Conservation (phyloP, 2,329 filamentous ascomycete genomes). For the Thelonectria olida region DNA sequence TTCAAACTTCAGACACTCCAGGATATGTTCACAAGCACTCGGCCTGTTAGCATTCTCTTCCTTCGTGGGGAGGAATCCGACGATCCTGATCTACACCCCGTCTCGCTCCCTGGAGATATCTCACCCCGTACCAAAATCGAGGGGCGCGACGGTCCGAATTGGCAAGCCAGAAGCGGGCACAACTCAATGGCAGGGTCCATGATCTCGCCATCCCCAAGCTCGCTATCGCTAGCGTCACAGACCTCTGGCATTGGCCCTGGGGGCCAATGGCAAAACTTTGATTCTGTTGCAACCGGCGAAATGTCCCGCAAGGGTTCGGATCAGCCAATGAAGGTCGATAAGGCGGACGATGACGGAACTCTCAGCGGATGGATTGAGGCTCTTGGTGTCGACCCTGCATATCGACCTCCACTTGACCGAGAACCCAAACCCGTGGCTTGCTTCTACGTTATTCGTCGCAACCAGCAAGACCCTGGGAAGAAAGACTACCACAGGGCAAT, state of each 20-base stretch:
- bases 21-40: conserved; percentile 89
- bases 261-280: conserved; percentile 66
- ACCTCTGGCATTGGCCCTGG: conserved; percentile 53
- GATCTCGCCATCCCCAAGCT: conserved; percentile 74
- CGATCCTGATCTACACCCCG: conserved; percentile 81
- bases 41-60: conserved; percentile 81
- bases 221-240: conserved; percentile 69
- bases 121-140: conserved; percentile 66
- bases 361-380: conserved; percentile 90
- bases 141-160: conserved; percentile 56
- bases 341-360: conserved; percentile 69
- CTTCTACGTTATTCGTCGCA: conserved; percentile 78
- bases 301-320: conserved; percentile 57
- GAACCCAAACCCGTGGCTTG: conserved; percentile 81
- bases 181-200: conserved; percentile 70
- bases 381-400: conserved; percentile 86
- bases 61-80: conserved; percentile 80
- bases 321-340: conserved; percentile 61
- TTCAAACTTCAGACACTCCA: conserved; percentile 81
- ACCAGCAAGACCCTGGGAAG: conserved; percentile 58
- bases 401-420: conserved; percentile 80
- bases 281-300: conserved; percentile 62
- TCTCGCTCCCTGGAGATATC: conserved; percentile 75
- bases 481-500: conserved; percentile 82
- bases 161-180: conserved; percentile 62